Evolutionary conservation across 306 rosid species (phyloP).

Genomic region (Crotalaria pallida): DNA sequence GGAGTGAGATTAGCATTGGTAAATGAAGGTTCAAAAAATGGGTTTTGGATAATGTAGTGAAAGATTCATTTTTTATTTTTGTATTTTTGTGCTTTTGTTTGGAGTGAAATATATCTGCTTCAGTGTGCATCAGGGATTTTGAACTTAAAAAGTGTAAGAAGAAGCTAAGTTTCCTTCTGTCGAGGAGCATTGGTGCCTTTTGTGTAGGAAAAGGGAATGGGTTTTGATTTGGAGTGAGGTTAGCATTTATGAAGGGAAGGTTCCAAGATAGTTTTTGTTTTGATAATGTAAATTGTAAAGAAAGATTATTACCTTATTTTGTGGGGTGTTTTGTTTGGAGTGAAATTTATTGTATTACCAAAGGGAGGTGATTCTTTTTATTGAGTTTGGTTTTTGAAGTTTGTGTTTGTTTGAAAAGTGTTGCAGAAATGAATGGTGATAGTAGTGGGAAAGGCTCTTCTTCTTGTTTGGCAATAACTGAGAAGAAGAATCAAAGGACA

Average conservation of each 20-base stretch:
- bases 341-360: not conserved
- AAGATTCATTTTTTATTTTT: not conserved
- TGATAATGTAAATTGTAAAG: too few species aligned
- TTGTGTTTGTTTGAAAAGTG: not conserved
- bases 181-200: too few species aligned
- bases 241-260: too few species aligned
- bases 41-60: slow-evolving; percentile 21
- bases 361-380: not conserved
- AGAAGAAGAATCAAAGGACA: slow-evolving; percentile 45
- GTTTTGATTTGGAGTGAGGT: too few species aligned
- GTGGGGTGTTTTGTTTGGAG: not conserved
- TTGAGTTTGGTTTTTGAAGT: not conserved
- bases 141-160: too few species aligned
- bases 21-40: not conserved
- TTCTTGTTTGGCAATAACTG: slow-evolving; percentile 49
- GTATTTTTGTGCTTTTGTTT: too few species aligned
- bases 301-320: too few species aligned
- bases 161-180: too few species aligned
- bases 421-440: slow-evolving; percentile 45
- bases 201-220: too few species aligned
- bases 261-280: too few species aligned
- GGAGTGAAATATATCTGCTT: too few species aligned
- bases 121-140: too few species aligned
- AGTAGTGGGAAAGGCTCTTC: slow-evolving; percentile 28
- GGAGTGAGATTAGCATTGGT: not conserved